Conservation (phyloP, 495 filamentous ascomycete species). For the Aspergillus saccharolyticus region DNA sequence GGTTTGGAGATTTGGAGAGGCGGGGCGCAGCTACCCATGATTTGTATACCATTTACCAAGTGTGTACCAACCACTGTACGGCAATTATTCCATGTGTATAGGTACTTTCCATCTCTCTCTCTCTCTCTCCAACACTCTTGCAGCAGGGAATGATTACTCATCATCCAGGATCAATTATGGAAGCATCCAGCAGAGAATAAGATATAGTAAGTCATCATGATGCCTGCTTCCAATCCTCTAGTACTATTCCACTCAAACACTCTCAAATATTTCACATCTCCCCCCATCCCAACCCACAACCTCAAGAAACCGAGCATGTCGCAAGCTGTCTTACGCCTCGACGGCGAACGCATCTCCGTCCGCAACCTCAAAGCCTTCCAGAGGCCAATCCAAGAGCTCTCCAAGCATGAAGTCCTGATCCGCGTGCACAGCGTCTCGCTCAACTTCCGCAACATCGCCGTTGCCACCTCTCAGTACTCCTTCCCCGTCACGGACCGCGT, state of each 20-base stretch:
- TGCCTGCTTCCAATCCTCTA: too few species aligned
- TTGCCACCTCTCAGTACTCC: constrained; percentile 59
- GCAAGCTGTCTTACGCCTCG: constrained; percentile 14
- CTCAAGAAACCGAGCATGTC: constrained; percentile 9
- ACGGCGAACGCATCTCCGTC: constrained; percentile 7
- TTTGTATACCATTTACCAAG: too few species aligned
- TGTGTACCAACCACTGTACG: too few species aligned
- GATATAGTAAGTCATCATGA: background rate
- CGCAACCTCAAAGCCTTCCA: constrained; percentile 9
- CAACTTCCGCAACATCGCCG: constrained; percentile 69
- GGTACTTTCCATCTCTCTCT: too few species aligned
- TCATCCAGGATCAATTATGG: background rate
- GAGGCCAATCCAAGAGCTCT: constrained; percentile 42
- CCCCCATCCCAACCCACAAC: background rate
- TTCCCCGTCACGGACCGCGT: constrained; percentile 52
- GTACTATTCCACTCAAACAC: background rate
- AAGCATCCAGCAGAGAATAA: too few species aligned
- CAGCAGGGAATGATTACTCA: background rate
- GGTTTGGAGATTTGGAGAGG: background rate
- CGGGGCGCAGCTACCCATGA: too few species aligned
- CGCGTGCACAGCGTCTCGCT: constrained; percentile 20
- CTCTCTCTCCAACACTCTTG: too few species aligned
- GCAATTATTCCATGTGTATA: too few species aligned
- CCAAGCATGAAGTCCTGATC: constrained; percentile 61
- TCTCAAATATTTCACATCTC: background rate